A percentile compares a stretch with the other conserved stretches of the same genome.
These are phyloP conservation scores for Pterocarpus macrocarpus DNA, from an alignment of 306 rosid genomes.

Conservation along the genomic window DNA sequence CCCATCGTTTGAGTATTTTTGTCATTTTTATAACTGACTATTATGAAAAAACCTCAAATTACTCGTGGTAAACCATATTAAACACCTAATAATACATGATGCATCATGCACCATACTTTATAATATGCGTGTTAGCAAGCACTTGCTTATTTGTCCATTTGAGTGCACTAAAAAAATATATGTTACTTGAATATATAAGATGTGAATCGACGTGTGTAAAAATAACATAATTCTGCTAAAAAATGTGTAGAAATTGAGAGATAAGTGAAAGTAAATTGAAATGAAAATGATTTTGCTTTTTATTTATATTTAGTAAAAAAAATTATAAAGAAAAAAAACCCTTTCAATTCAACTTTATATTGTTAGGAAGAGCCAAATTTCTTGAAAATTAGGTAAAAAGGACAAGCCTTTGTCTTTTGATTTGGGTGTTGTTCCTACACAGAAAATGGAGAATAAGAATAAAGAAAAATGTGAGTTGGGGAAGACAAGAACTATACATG, in stretches of 20 bases:
- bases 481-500: not conserved
- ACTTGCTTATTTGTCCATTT: not conserved
- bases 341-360: not conserved
- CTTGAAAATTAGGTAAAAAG: not conserved
- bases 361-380: not conserved
- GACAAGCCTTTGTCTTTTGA: not conserved
- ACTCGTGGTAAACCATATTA: too few species aligned
- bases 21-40: too few species aligned
- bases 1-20: too few species aligned
- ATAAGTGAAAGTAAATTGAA: not conserved
- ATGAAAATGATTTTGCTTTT: not conserved
- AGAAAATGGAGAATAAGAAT: not conserved
- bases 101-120: too few species aligned
- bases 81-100: too few species aligned
- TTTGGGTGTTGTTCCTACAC: not conserved
- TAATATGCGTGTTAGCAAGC: too few species aligned
- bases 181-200: too few species aligned
- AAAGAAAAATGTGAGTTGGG: not conserved
- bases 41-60: too few species aligned
- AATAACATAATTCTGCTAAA: too few species aligned
- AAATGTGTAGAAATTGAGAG: not conserved
- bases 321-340: not conserved
- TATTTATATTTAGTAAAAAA: not conserved
- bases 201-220: too few species aligned
- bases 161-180: not conserved